Conservation (phyloP, 2,329 filamentous ascomycete species). For the Corinectria fuckeliana region DNA sequence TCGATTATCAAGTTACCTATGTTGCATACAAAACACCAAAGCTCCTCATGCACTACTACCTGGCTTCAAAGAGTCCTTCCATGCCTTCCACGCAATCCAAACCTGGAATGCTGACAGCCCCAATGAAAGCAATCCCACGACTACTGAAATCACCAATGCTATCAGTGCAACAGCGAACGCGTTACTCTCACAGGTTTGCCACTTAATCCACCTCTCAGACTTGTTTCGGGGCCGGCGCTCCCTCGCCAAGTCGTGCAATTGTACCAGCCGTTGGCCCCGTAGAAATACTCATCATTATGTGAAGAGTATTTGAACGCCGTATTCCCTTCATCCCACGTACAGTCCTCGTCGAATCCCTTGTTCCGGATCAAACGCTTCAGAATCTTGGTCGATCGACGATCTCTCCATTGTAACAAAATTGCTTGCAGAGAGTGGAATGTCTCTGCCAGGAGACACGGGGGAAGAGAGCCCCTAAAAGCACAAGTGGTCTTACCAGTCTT, state of each 20-base stretch:
- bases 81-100: slow-evolving; percentile 20
- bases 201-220: slow-evolving; percentile 18
- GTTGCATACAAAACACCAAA: too few relatives aligned
- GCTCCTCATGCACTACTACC: neutral
- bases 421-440: slow-evolving; percentile 7
- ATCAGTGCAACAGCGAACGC: slow-evolving; percentile 18
- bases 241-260: slow-evolving; percentile 7
- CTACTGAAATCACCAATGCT: slow-evolving; percentile 14
- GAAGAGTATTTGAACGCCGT: neutral
- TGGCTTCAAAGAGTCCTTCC: neutral
- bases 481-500: neutral
- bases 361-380: neutral
- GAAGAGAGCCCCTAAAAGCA: neutral
- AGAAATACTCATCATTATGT: slow-evolving; percentile 10
- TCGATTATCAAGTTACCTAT: too few relatives aligned
- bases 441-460: slow-evolving; percentile 4
- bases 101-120: slow-evolving; percentile 12
- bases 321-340: neutral
- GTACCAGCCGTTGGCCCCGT: slow-evolving; percentile 15
- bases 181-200: slow-evolving; percentile 20
- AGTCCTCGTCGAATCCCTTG: slow-evolving; percentile 1
- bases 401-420: slow-evolving; percentile 1
- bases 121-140: slow-evolving; percentile 10
- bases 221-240: slow-evolving; percentile 9
- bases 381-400: neutral